Conservation (phyloP, 306 rosid species). For the Lathyrus aphaca region DNA sequence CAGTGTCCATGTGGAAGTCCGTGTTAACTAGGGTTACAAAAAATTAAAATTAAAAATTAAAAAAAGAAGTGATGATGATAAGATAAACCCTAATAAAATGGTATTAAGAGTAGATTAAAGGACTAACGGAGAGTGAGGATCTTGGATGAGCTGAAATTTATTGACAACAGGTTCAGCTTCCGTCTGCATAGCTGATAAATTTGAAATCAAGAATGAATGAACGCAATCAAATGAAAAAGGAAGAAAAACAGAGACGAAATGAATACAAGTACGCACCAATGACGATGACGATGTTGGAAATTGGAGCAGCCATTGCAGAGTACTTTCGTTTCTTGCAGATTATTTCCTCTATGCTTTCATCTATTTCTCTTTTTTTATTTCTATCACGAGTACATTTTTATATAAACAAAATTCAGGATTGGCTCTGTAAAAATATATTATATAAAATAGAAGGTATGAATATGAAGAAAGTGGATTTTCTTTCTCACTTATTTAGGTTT, state of each 20-base stretch:
- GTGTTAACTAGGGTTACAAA: too few relatives aligned
- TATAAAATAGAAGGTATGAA: too few relatives aligned
- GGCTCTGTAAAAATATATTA: too few relatives aligned
- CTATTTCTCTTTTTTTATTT: neutral
- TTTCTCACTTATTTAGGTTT: too few relatives aligned
- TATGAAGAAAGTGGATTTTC: too few relatives aligned
- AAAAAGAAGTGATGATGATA: neutral
- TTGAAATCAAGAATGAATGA: neutral
- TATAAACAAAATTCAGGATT: too few relatives aligned
- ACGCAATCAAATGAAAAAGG: constrained; percentile 5
- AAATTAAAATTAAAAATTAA: neutral
- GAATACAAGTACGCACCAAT: neutral
- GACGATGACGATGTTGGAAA: constrained; percentile 70
- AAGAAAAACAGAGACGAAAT: neutral
- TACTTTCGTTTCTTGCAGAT: constrained; percentile 21
- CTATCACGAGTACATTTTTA: too few relatives aligned
- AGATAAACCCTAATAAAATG: constrained; percentile 26
- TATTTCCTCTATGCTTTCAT: neutral
- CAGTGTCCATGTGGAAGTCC: too few relatives aligned
- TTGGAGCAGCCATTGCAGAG: constrained; percentile 48
- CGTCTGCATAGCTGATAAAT: constrained; percentile 82
- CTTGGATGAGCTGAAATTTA: constrained; percentile 72
- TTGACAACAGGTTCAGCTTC: constrained; percentile 91
- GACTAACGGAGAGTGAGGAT: constrained; percentile 63
- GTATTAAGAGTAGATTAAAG: too few relatives aligned